A percentile compares a stretch with the other conserved stretches of the same genome.
phyloP scores from a whole-genome alignment of 2,329 filamentous ascomycete genomes.

The Bipolaris oryzae region DNA sequence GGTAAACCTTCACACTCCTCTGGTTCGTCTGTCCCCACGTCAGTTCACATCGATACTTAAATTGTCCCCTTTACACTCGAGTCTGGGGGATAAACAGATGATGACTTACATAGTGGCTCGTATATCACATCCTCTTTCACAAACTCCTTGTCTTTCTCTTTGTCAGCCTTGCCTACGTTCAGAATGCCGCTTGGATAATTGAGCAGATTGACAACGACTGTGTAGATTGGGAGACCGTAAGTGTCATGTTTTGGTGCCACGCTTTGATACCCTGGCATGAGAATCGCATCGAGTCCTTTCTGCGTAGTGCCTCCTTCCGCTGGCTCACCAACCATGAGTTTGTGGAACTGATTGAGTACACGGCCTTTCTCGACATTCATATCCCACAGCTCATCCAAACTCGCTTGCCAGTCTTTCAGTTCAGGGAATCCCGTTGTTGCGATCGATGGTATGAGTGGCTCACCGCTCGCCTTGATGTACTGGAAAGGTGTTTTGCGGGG shows the following conservation, averaged over 20 bases:
- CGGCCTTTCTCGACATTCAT: conserved; percentile 49
- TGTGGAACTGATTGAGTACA: conserved; percentile 51
- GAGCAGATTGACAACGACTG: conserved; percentile 58
- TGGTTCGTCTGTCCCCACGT: conserved; percentile 28
- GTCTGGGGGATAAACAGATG: neutral
- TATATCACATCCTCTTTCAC: conserved; percentile 36
- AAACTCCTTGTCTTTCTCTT: conserved; percentile 49
- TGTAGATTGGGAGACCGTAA: conserved; percentile 56
- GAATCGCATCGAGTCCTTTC: conserved; percentile 56
- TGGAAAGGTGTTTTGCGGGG: conserved; percentile 41
- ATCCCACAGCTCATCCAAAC: conserved; percentile 51
- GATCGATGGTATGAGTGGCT: conserved; percentile 54
- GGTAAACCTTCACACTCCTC: conserved; percentile 55
- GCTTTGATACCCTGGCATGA: conserved; percentile 57
- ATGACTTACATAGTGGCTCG: conserved; percentile 45
- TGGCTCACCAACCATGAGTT: conserved; percentile 37
- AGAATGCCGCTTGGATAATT: conserved; percentile 61
- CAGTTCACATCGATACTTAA: neutral
- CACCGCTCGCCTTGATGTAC: conserved; percentile 49
- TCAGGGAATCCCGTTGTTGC: conserved; percentile 39
- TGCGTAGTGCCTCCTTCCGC: conserved; percentile 25
- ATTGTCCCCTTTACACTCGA: neutral
- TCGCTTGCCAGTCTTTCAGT: conserved; percentile 39
- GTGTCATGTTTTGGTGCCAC: conserved; percentile 61
- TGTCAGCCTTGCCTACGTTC: conserved; percentile 53